Evolutionary conservation across 805 yeast species (phyloP).

Genomic region (Candida pseudoglaebosa): DNA sequence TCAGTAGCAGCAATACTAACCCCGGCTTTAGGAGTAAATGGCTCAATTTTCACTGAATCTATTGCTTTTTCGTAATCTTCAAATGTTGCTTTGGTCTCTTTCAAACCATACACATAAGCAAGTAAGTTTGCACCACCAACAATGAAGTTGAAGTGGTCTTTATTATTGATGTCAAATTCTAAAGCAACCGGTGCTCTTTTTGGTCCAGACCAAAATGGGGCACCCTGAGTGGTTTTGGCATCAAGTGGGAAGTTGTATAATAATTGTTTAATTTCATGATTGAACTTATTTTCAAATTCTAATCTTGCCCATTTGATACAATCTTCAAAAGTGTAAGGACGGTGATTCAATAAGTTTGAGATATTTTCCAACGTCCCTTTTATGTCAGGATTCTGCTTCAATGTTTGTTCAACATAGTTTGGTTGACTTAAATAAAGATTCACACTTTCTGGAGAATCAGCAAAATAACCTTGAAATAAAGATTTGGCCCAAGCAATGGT

Average conservation of each 20-base stretch:
- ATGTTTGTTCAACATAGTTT: constrained; percentile 83
- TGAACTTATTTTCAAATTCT: constrained; percentile 82
- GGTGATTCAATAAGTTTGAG: constrained; percentile 64
- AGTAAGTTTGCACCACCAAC: constrained; percentile 88
- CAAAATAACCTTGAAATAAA: constrained; percentile 85
- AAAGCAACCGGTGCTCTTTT: constrained; percentile 94
- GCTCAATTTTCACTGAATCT: constrained; percentile 36
- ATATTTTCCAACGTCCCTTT: constrained; percentile 84
- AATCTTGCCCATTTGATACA: constrained; percentile 93
- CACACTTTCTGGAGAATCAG: constrained; percentile 90
- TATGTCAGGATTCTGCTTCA: constrained; percentile 90
- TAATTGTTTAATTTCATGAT: constrained; percentile 83
- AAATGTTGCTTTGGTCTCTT: constrained; percentile 61
- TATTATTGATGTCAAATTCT: constrained; percentile 66
- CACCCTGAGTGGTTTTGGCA: constrained; percentile 85
- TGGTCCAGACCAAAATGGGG: constrained; percentile 97
- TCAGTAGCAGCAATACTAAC: constrained; percentile 81
- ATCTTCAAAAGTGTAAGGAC: constrained; percentile 89
- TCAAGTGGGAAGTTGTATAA: constrained; percentile 93
- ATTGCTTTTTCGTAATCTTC: constrained; percentile 55
- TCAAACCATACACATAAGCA: constrained; percentile 86
- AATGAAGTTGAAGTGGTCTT: constrained; percentile 77
- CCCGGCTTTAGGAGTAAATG: constrained; percentile 72
- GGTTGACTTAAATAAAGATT: constrained; percentile 89
- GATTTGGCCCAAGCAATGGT: constrained; percentile 99